Conservation (phyloP, 495 filamentous ascomycete genomes). For the Penicillium angulare region DNA sequence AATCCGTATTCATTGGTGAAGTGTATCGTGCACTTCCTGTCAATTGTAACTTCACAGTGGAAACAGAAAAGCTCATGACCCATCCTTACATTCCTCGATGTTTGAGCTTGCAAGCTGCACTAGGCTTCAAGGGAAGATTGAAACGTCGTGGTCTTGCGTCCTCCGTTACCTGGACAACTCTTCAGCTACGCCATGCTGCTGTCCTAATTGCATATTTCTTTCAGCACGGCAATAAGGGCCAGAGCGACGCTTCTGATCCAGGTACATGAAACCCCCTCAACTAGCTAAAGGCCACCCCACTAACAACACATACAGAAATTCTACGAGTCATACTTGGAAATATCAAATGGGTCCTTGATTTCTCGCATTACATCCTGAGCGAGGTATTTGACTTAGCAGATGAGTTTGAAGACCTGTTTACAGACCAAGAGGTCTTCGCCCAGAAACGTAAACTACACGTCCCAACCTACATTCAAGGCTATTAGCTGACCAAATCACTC, state of each 20-base stretch:
- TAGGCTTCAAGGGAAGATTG: slow-evolving; percentile 62
- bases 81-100: slow-evolving; percentile 65
- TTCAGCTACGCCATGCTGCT: slow-evolving; percentile 70
- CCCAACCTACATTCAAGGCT: background rate
- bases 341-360: slow-evolving; percentile 63
- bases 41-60: slow-evolving; percentile 67
- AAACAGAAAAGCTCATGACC: slow-evolving; percentile 68
- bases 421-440: slow-evolving; percentile 42
- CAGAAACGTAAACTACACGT: slow-evolving; percentile 37
- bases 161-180: slow-evolving; percentile 69
- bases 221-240: slow-evolving; percentile 42
- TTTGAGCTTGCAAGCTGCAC: slow-evolving; percentile 66
- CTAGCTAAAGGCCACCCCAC: background rate
- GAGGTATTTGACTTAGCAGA: slow-evolving; percentile 62
- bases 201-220: slow-evolving; percentile 64
- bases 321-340: slow-evolving; percentile 44
- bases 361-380: slow-evolving; percentile 68
- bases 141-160: slow-evolving; percentile 59
- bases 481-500: background rate
- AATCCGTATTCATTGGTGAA: slow-evolving; percentile 57
- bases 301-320: slow-evolving; percentile 28
- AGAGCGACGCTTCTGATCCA: slow-evolving; percentile 61
- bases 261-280: slow-evolving; percentile 47
- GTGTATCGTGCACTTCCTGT: slow-evolving; percentile 65
- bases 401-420: slow-evolving; percentile 44